Conservation (phyloP, 1,284 basidiomycete genomes). For the Golubevia pallescens region DNA sequence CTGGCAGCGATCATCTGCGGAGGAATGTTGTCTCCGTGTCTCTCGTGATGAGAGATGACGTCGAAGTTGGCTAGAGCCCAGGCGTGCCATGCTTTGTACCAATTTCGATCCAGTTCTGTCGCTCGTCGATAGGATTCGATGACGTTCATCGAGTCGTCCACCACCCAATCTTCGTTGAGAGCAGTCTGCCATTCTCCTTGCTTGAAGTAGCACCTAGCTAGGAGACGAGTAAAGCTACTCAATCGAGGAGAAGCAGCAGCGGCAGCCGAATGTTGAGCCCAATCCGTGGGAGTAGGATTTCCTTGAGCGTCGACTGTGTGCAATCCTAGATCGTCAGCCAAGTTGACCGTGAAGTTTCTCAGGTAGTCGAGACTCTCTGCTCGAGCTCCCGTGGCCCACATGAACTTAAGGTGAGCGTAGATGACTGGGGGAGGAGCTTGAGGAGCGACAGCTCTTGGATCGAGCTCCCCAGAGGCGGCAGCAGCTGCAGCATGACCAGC, state of each 20-base stretch:
- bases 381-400: slow-evolving; percentile 86
- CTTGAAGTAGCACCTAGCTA: slow-evolving; percentile 98
- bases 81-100: slow-evolving; percentile 99
- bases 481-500: too few species aligned
- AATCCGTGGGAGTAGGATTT: slow-evolving; percentile 42
- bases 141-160: slow-evolving; percentile 56
- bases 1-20: slow-evolving; percentile 78
- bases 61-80: slow-evolving; percentile 98
- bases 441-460: too few species aligned
- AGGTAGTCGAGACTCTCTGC: slow-evolving; percentile 85
- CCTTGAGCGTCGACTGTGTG: slow-evolving; percentile 49
- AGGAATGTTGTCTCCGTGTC: slow-evolving; percentile 73
- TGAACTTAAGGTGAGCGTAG: slow-evolving; percentile 94
- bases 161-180: slow-evolving; percentile 77
- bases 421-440: slow-evolving; percentile 84
- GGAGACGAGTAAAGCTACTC: slow-evolving; percentile 75
- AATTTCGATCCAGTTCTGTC: slow-evolving; percentile 87
- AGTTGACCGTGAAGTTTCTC: slow-evolving; percentile 77
- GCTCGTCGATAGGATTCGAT: slow-evolving; percentile 80
- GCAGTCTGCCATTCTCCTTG: slow-evolving; percentile 90
- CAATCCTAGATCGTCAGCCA: slow-evolving; percentile 77
- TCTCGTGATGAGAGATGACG: slow-evolving; percentile 71
- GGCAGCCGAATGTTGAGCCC: slow-evolving; percentile 25
- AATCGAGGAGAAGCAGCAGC: slow-evolving; percentile 29
- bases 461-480: too few species aligned